A percentile compares a stretch with the other conserved stretches of the same genome.
These are phyloP conservation scores for Cardiospermum halicacabum DNA, from an alignment of 345 rosid species.

Conservation along the genomic window DNA sequence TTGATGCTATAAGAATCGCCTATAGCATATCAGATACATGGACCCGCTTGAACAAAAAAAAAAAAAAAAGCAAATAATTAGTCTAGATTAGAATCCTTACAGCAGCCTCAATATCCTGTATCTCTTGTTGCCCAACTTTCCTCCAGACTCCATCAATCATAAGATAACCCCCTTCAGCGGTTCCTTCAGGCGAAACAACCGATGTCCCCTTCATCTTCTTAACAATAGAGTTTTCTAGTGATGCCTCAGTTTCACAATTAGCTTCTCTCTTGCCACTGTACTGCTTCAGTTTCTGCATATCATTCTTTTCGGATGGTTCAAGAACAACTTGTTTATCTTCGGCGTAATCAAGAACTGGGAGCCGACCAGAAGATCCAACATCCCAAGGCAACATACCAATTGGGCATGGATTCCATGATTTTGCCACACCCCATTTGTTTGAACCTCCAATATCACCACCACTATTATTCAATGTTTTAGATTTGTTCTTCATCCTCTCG, in stretches of 20 bases:
- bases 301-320: slow-evolving; percentile 21
- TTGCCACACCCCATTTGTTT: slow-evolving; percentile 50
- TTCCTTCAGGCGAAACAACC: slow-evolving; percentile 17
- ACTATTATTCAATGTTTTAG: slow-evolving; percentile 17
- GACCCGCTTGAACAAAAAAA: background rate
- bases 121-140: slow-evolving; percentile 40
- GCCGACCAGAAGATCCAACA: slow-evolving; percentile 54
- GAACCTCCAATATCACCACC: slow-evolving; percentile 22
- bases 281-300: slow-evolving; percentile 18
- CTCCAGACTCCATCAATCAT: slow-evolving; percentile 54
- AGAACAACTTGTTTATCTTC: slow-evolving; percentile 7
- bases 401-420: slow-evolving; percentile 83
- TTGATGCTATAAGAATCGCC: background rate
- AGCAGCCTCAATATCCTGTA: slow-evolving; percentile 34
- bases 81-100: slow-evolving; percentile 39
- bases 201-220: slow-evolving; percentile 25
- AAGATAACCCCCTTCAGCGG: slow-evolving; percentile 33
- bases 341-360: slow-evolving; percentile 50
- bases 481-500: slow-evolving; percentile 25
- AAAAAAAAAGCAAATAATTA: slow-evolving; percentile 11
- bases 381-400: slow-evolving; percentile 70
- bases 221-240: slow-evolving; percentile 15
- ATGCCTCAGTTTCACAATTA: slow-evolving; percentile 2
- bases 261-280: slow-evolving; percentile 33
- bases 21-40: background rate